Conservation (phyloP, 257 asterid species). For the Solanum chmielewskii region DNA sequence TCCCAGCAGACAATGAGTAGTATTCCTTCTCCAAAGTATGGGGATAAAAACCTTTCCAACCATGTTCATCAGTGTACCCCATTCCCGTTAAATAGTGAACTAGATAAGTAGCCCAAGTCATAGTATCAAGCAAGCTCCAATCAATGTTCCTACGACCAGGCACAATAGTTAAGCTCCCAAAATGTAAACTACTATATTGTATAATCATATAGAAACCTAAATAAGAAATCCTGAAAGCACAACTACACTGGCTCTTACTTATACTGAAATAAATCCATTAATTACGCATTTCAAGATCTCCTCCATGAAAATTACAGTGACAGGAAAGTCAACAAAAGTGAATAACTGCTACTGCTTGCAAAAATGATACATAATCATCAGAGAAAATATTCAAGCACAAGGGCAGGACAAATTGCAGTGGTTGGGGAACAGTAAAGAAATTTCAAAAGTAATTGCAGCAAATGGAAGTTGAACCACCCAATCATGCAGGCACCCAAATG, state of each 20-base stretch:
- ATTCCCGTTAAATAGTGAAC: slow-evolving; percentile 50
- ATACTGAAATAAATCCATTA: neutral
- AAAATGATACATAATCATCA: neutral
- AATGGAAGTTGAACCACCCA: neutral
- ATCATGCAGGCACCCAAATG: neutral
- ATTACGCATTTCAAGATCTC: neutral
- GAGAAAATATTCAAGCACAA: neutral
- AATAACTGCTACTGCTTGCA: neutral
- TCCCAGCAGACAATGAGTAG: slow-evolving; percentile 52
- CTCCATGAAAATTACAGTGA: neutral
- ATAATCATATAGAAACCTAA: neutral
- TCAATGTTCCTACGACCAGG: slow-evolving; percentile 46
- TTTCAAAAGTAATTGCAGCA: neutral
- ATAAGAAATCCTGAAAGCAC: neutral
- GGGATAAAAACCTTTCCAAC: slow-evolving; percentile 53
- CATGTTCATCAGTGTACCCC: slow-evolving; percentile 41
- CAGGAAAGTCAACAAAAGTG: neutral
- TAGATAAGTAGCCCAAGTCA: slow-evolving; percentile 77
- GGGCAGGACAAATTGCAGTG: neutral
- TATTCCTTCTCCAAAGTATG: slow-evolving; percentile 64
- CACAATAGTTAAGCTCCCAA: neutral
- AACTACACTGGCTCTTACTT: neutral
- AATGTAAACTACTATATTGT: neutral
- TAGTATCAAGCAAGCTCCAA: slow-evolving; percentile 77
- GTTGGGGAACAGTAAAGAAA: neutral